Percentiles rank a stretch among this genome's conserved stretches.
Conservation (phyloP, 176 grass and related monocot genomes). For the Paspalum vaginatum region DNA sequence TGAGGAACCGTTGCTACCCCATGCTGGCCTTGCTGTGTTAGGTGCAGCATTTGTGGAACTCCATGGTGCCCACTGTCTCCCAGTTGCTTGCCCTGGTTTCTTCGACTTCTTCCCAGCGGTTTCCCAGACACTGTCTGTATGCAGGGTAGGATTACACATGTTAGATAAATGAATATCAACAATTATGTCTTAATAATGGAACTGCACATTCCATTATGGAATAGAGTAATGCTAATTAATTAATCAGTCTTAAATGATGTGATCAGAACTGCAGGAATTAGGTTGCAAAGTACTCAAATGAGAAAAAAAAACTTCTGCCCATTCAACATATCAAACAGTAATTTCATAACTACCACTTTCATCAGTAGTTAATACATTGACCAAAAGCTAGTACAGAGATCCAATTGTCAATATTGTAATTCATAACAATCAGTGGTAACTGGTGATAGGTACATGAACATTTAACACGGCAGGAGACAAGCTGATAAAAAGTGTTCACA, state of each 20-base stretch:
- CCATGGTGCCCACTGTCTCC: slow-evolving; percentile 37
- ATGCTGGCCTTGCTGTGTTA: slow-evolving; percentile 47
- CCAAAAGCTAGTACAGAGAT: background rate
- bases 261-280: background rate
- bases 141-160: slow-evolving; percentile 9
- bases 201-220: background rate
- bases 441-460: background rate
- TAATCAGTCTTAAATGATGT: background rate
- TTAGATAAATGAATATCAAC: background rate
- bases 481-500: too few relatives aligned
- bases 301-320: background rate
- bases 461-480: too few relatives aligned
- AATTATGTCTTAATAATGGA: background rate
- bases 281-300: background rate
- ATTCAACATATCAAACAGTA: background rate
- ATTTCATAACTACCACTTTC: background rate
- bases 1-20: slow-evolving; percentile 47
- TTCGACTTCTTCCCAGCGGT: slow-evolving; percentile 58
- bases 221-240: background rate
- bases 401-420: slow-evolving; percentile 5
- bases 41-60: slow-evolving; percentile 37
- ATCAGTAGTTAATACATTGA: slow-evolving; percentile 8
- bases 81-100: slow-evolving; percentile 53
- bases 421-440: background rate
- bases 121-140: slow-evolving; percentile 62